Percentiles rank a stretch among this genome's conserved stretches.
phyloP scores from a whole-genome alignment of 1,284 basidiomycete genomes.

The Fistulinella cinereoalba region DNA sequence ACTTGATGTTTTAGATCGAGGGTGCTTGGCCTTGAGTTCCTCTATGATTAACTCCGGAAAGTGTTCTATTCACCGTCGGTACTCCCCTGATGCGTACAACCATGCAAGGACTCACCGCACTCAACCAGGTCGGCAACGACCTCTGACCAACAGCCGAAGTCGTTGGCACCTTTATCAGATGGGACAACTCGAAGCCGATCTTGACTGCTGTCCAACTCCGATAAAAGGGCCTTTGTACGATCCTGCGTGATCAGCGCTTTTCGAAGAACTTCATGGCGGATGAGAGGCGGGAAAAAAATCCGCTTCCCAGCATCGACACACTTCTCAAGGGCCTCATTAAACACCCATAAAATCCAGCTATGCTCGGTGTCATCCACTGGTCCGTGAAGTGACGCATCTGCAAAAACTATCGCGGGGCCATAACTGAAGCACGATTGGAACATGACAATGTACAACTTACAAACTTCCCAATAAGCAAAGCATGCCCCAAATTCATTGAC shows the following conservation, averaged over 20 bases:
- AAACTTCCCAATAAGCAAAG: not conserved
- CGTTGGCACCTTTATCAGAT: not conserved
- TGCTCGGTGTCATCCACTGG: not conserved
- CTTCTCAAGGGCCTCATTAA: not conserved
- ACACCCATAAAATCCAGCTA: not conserved
- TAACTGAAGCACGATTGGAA: not conserved
- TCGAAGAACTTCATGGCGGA: not conserved
- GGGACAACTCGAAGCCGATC: no score
- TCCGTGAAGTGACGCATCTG: not conserved
- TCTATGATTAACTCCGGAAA: not conserved
- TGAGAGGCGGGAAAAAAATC: not conserved
- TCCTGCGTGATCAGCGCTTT: not conserved
- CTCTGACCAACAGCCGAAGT: not conserved
- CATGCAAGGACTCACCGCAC: not conserved
- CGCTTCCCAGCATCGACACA: not conserved
- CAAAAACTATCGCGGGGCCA: not conserved
- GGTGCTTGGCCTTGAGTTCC: not conserved
- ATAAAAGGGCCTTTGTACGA: not conserved
- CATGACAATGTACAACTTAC: not conserved
- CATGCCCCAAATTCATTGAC: not conserved
- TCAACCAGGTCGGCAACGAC: not conserved
- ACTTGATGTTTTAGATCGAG: no score
- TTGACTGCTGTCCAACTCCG: not conserved
- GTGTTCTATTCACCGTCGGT: not conserved
- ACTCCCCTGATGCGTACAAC: not conserved